These are phyloP conservation scores for Lactifluus rugatus DNA, from an alignment of 768 basidiomycete genomes.

Conservation along the genomic window DNA sequence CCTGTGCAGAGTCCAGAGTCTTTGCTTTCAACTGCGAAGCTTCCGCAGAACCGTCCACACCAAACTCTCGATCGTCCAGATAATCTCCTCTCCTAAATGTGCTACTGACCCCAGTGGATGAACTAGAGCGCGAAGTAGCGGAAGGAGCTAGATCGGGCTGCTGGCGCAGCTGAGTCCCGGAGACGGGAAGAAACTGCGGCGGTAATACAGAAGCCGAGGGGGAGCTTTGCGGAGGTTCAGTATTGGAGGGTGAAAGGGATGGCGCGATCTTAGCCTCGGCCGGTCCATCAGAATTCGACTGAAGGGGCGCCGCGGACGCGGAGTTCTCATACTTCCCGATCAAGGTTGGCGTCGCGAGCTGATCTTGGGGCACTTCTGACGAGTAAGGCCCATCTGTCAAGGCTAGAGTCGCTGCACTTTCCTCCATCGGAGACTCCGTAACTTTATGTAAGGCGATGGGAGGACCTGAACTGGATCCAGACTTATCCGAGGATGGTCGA, in stretches of 20 bases:
- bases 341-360: background rate
- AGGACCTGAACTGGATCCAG: constrained; percentile 7
- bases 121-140: constrained; percentile 4
- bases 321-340: background rate
- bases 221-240: background rate
- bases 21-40: constrained; percentile 21
- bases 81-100: constrained; percentile 18
- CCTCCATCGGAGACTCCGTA: constrained; percentile 11
- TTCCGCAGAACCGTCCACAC: constrained; percentile 21
- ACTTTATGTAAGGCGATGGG: constrained; percentile 1
- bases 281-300: background rate
- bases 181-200: background rate
- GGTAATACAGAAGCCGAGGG: too few species aligned
- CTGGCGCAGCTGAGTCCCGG: background rate
- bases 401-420: background rate
- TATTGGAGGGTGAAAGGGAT: background rate
- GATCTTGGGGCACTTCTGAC: background rate
- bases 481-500: constrained; percentile 11
- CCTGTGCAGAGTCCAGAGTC: constrained; percentile 8
- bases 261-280: background rate
- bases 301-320: background rate
- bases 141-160: constrained; percentile 1
- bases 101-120: constrained; percentile 9
- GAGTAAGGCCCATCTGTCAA: background rate
- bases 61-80: constrained; percentile 24